phyloP scores from a whole-genome alignment of 768 basidiomycete species.

The Pulveroboletus sp. region DNA sequence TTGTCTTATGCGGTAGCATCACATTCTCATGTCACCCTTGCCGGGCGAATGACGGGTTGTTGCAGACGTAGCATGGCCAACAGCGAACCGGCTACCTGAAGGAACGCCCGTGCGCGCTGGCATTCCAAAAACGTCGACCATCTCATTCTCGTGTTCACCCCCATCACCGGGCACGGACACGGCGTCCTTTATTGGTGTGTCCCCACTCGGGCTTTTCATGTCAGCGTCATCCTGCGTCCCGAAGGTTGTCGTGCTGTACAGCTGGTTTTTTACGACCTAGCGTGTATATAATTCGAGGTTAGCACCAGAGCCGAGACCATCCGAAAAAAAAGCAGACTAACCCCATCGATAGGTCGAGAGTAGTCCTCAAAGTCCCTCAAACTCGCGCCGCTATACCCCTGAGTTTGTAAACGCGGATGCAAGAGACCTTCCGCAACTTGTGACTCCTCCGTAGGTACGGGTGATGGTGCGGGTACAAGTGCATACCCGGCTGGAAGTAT shows the following conservation, averaged over 20 bases:
- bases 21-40: background rate
- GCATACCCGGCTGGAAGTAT: conserved; percentile 3
- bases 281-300: background rate
- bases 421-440: conserved; percentile 26
- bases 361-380: conserved; percentile 32
- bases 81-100: conserved; percentile 10
- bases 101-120: background rate
- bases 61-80: background rate
- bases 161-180: background rate
- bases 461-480: conserved; percentile 14
- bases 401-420: conserved; percentile 23
- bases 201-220: background rate
- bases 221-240: conserved; percentile 26
- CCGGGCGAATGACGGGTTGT: background rate
- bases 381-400: conserved; percentile 25
- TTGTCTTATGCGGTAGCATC: background rate
- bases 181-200: conserved; percentile 2
- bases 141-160: conserved; percentile 1
- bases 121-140: conserved; percentile 10
- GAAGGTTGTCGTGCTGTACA: conserved; percentile 32
- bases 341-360: conserved; percentile 30
- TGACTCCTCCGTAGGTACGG: conserved; percentile 25
- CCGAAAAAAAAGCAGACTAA: conserved; percentile 7
- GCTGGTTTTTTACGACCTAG: conserved; percentile 28
- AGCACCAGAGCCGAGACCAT: background rate